phyloP scores from a whole-genome alignment of 2,329 filamentous ascomycete species.

The Cryphonectria carpinicola region DNA sequence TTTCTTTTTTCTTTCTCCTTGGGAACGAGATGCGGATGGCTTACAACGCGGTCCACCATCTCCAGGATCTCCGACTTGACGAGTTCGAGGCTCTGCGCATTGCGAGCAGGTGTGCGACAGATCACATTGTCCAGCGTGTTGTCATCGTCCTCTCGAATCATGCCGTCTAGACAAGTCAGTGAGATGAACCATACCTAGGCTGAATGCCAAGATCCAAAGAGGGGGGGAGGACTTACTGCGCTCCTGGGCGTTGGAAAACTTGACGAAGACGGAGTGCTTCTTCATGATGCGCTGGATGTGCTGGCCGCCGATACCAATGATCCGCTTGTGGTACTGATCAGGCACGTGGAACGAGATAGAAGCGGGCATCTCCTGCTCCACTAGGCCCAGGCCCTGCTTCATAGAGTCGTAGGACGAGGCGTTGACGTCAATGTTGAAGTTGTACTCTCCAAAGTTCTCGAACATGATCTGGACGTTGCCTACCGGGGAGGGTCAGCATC shows the following conservation, averaged over 20 bases:
- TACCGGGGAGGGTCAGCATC: slow-evolving; percentile 39
- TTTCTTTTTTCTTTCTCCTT: background rate
- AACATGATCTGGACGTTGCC: slow-evolving; percentile 98
- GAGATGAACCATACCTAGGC: background rate
- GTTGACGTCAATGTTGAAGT: slow-evolving; percentile 99
- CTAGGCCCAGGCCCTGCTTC: slow-evolving; percentile 87
- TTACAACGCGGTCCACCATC: slow-evolving; percentile 93
- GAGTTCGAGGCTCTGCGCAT: slow-evolving; percentile 93
- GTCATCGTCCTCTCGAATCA: slow-evolving; percentile 95
- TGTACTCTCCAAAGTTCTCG: slow-evolving; percentile 99
- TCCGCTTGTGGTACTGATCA: slow-evolving; percentile 98
- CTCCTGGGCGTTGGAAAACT: slow-evolving; percentile 99
- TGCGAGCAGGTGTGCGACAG: slow-evolving; percentile 93
- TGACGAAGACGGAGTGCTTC: slow-evolving; percentile 99
- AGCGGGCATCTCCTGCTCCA: slow-evolving; percentile 98
- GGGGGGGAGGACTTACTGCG: slow-evolving; percentile 59
- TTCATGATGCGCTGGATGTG: slow-evolving; percentile 99
- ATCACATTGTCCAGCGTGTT: slow-evolving; percentile 99
- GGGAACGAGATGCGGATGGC: slow-evolving; percentile 38
- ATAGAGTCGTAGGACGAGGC: slow-evolving; percentile 91
- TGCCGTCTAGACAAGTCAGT: slow-evolving; percentile 56
- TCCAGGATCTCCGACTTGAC: slow-evolving; percentile 99
- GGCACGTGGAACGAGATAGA: slow-evolving; percentile 99
- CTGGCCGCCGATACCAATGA: slow-evolving; percentile 97
- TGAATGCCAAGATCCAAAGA: background rate